These are phyloP conservation scores for Termitomyces sp. DNA, from an alignment of 768 basidiomycete species.

Conservation along the genomic window DNA sequence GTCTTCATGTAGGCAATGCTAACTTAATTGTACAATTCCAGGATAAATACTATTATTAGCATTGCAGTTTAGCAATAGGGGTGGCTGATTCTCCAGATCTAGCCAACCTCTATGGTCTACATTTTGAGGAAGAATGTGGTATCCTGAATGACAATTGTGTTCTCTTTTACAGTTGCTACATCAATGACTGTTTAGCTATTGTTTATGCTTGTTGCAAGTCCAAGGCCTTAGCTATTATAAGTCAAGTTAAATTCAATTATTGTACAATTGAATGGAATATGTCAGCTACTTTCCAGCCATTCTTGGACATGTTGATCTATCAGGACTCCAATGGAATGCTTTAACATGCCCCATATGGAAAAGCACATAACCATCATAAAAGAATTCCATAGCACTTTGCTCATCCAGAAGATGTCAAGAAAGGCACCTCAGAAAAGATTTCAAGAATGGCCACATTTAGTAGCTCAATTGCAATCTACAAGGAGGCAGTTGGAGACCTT, in stretches of 20 bases:
- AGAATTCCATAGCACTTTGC: background rate
- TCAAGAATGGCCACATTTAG: background rate
- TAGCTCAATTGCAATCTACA: background rate
- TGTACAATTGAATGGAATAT: background rate
- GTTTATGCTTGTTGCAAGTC: background rate
- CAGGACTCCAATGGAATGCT: accelerated
- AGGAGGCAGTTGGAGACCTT: background rate
- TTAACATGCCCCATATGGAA: background rate
- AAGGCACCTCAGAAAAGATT: background rate
- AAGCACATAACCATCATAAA: background rate
- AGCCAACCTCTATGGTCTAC: background rate
- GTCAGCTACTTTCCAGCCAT: background rate
- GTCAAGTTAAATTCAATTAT: background rate
- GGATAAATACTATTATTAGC: background rate
- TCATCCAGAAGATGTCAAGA: background rate
- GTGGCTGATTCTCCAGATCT: background rate
- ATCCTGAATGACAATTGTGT: background rate
- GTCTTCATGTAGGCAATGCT: background rate
- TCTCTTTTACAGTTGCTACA: background rate
- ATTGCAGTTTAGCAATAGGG: background rate
- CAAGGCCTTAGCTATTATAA: background rate
- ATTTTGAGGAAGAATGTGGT: background rate
- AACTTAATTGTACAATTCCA: background rate
- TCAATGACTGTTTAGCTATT: background rate
- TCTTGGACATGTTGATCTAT: background rate